Evolutionary conservation across 2,329 filamentous ascomycete genomes (phyloP).

Genomic region (Pseudogymnoascus sp.): DNA sequence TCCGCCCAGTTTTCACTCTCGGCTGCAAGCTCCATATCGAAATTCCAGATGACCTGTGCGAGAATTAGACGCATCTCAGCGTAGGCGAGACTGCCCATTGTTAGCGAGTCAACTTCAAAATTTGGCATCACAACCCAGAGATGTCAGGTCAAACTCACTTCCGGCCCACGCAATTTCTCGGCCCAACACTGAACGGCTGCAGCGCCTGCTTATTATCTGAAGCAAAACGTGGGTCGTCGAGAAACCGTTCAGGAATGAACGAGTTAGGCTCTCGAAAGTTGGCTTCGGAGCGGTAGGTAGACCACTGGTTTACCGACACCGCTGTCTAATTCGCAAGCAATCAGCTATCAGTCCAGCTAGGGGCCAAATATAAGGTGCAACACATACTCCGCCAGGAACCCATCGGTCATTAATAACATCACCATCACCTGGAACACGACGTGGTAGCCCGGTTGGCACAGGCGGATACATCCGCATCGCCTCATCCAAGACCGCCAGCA

Average conservation of each 20-base stretch:
- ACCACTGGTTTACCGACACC: constrained; percentile 23
- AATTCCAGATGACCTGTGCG: constrained; percentile 23
- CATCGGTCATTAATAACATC: constrained; percentile 15
- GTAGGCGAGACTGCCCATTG: constrained; percentile 13
- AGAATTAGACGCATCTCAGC: constrained; percentile 19
- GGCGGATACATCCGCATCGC: constrained; percentile 35
- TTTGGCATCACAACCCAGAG: neutral
- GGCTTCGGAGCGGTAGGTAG: constrained; percentile 19
- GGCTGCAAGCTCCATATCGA: constrained; percentile 15
- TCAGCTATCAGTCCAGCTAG: neutral
- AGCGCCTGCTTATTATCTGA: constrained; percentile 12
- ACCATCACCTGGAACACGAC: constrained; percentile 14
- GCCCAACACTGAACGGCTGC: constrained; percentile 15
- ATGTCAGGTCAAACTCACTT: constrained; percentile 11
- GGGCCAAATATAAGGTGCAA: too few relatives aligned
- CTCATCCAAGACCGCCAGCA: constrained; percentile 37
- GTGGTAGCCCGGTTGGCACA: constrained; percentile 9
- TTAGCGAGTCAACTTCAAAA: neutral
- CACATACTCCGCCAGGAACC: constrained; percentile 15
- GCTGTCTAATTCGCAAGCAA: constrained; percentile 5
- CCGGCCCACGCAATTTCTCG: constrained; percentile 15
- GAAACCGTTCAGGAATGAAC: constrained; percentile 30
- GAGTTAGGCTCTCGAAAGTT: constrained; percentile 17
- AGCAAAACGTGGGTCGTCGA: constrained; percentile 7
- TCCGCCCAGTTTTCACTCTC: constrained; percentile 13